Percentiles rank a stretch among this genome's conserved stretches.
Evolutionary conservation across 2,329 filamentous ascomycete genomes (phyloP).

Genomic region (Pleochaeta shiraiana): DNA sequence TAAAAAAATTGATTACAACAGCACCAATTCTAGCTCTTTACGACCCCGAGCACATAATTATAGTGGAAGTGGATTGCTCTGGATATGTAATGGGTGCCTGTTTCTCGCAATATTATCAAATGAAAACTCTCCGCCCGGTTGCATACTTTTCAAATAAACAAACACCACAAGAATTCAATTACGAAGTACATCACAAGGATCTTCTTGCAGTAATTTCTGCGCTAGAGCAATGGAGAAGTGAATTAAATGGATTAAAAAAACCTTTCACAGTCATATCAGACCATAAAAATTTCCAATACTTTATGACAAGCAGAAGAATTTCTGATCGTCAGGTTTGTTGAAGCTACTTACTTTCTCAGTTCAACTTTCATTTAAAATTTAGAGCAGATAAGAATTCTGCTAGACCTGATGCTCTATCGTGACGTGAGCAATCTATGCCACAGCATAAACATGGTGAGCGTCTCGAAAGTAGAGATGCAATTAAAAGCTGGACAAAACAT

Average conservation of each 20-base stretch:
- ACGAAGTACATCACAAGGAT: slow-evolving; percentile 1
- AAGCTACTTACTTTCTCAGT: neutral
- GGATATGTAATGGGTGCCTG: neutral
- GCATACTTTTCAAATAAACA: neutral
- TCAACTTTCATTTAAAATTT: slow-evolving; percentile 1
- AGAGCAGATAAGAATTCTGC: slow-evolving; percentile 1
- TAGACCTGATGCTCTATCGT: neutral
- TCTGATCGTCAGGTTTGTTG: neutral
- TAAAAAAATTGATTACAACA: neutral
- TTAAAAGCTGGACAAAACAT: neutral
- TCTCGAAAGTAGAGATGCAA: neutral
- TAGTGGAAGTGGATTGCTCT: neutral
- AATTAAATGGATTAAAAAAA: neutral
- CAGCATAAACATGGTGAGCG: neutral
- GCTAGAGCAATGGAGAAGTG: neutral
- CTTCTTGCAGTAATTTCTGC: neutral
- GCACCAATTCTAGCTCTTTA: neutral
- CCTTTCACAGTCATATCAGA: neutral
- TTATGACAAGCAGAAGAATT: neutral
- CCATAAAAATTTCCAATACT: slow-evolving; percentile 1
- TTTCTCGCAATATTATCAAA: neutral
- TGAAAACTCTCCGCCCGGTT: neutral
- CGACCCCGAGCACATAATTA: neutral
- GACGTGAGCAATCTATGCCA: slow-evolving; percentile 1
- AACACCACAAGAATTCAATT: neutral